Evolutionary conservation across 768 basidiomycete species (phyloP), one percentile per base, ranked within the genome.

Genomic region (Suillus lakei): DNA sequence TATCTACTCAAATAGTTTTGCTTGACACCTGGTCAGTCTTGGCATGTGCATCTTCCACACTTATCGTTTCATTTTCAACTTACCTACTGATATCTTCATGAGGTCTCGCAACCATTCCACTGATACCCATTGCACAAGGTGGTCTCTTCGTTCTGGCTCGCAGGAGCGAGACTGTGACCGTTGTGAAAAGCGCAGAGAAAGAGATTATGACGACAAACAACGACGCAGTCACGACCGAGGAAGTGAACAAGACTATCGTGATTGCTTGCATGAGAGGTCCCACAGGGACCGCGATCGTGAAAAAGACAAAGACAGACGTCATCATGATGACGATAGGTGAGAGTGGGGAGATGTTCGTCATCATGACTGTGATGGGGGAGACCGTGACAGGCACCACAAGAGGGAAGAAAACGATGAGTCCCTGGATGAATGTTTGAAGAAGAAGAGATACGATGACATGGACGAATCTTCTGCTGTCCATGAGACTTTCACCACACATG

Each of bases 101-200:
- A 88, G 89, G 63, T 90, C 89, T 67, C 88, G 91, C 70, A 90
- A 90, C 73, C 86, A 87, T 75, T 92, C 92, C 4, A 88, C 88
- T 43, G 91, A 92, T 74, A 93, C 91, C 12, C 86, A 88, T 69
- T 86, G 86, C 51, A 92, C 91, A 23, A 84, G 82, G 69, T 84
- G 85, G 65, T 93, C 91, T 55, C 91, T 92, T 71, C 83, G 87
- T 66, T 94, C 93, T 12, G 80, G 79, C 61, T 93, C 92, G 28
- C 82, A 86, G 70, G 91, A 90, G 28, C 72, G 76, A 54, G 75
- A 76, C 58, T 69, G 82, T 59, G 81, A 90, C 60, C 84, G 82
- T 70, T 81, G 83, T 63, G 88, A 88, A 41, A 82, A 80, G 39
- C 81, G 81, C 66, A 81, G 71, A 61, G 86, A 90, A 4, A 80